These are phyloP conservation scores for Onygena corvina DNA, from an alignment of 2,329 filamentous ascomycete species.

Conservation along the genomic window DNA sequence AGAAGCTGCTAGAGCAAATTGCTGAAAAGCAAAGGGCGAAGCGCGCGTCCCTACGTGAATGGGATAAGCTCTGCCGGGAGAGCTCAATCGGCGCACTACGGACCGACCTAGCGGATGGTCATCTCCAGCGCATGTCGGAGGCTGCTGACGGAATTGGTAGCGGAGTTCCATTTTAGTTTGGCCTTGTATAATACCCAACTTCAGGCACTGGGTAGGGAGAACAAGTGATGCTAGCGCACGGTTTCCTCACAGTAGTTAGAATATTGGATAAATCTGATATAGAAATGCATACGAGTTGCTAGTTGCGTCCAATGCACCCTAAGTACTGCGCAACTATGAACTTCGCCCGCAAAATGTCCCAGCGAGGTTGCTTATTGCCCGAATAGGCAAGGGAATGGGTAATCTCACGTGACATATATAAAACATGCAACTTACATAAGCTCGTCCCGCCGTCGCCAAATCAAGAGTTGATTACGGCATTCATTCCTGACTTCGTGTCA, in stretches of 20 bases:
- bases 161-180: constrained; percentile 29
- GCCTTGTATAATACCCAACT: neutral
- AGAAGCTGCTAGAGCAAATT: constrained; percentile 35
- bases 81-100: constrained; percentile 34
- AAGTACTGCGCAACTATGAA: too few species aligned
- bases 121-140: constrained; percentile 37
- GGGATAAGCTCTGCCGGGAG: constrained; percentile 38
- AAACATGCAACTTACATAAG: too few species aligned
- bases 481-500: constrained; percentile 31
- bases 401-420: too few species aligned
- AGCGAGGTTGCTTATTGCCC: neutral
- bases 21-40: constrained; percentile 35
- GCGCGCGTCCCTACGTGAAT: constrained; percentile 34
- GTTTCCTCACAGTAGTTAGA: too few species aligned
- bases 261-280: too few species aligned
- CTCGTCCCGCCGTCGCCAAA: neutral
- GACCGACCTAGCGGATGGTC: constrained; percentile 38
- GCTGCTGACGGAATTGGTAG: constrained; percentile 30
- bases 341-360: neutral
- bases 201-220: neutral
- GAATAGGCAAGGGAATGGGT: too few species aligned
- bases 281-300: too few species aligned
- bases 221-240: too few species aligned
- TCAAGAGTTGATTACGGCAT: constrained; percentile 9
- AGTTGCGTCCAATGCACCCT: too few species aligned